Conservation (phyloP, 2,329 filamentous ascomycete genomes). For the Lecanicillium sp. region DNA sequence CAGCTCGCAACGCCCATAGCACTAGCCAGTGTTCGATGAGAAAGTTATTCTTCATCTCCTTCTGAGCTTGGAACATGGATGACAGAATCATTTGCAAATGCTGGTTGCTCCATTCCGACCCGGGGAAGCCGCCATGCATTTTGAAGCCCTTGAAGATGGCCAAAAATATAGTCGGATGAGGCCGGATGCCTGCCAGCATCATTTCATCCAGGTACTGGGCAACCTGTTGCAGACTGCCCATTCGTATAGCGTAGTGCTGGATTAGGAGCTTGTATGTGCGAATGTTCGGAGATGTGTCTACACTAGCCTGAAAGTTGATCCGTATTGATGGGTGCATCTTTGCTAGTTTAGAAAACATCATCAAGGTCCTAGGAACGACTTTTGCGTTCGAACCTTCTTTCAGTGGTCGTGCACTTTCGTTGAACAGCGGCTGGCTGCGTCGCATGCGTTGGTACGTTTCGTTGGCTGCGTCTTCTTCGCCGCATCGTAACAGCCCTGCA, state of each 20-base stretch:
- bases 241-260: conserved; percentile 58
- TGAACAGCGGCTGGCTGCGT: conserved; percentile 4
- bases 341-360: conserved; percentile 48
- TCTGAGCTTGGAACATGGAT: conserved; percentile 50
- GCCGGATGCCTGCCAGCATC: conserved; percentile 55
- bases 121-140: conserved; percentile 54
- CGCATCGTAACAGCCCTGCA: conserved; percentile 63
- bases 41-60: conserved; percentile 36
- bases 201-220: conserved; percentile 72
- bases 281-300: conserved; percentile 64
- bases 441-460: conserved; percentile 83
- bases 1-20: conserved; percentile 54
- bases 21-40: conserved; percentile 53
- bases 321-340: conserved; percentile 48
- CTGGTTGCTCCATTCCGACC: conserved; percentile 63
- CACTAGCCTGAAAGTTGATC: conserved; percentile 46
- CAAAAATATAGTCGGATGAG: conserved; percentile 71
- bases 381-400: conserved; percentile 32
- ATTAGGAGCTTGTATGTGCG: conserved; percentile 75
- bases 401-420: too few species aligned
- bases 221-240: conserved; percentile 66
- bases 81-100: conserved; percentile 62
- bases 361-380: conserved; percentile 45
- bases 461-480: conserved; percentile 69
- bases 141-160: conserved; percentile 77